Percentiles rank a stretch among this genome's conserved stretches.
Conservation (phyloP, 441 rosid species). For the Gossypium trilobum region DNA sequence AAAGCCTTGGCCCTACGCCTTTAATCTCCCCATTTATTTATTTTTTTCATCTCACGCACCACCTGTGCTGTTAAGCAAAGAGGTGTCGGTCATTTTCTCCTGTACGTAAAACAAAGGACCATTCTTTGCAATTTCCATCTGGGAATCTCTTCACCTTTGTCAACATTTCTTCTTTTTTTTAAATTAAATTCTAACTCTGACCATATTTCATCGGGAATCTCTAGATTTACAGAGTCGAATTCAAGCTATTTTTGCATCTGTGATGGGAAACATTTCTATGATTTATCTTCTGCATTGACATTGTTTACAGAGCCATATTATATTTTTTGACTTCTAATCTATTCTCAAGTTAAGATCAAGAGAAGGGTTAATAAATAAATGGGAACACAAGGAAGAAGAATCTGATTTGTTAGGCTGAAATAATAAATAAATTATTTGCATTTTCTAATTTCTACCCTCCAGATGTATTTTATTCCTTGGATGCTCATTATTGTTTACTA, state of each 20-base stretch:
- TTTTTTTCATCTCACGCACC: background rate
- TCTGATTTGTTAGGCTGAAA: no score
- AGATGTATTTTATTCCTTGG: no score
- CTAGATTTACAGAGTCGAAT: conserved; percentile 16
- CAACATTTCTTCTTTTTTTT: background rate
- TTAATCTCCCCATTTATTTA: background rate
- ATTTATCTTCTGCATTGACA: background rate
- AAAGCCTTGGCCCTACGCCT: conserved; percentile 8
- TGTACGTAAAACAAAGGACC: conserved; percentile 10
- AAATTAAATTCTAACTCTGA: conserved; percentile 15
- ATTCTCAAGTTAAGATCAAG: no score
- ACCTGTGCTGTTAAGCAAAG: background rate
- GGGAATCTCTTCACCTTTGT: conserved; percentile 22
- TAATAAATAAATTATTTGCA: no score
- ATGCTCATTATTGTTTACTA: no score
- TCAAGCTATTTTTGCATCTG: conserved; percentile 10
- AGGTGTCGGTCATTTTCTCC: conserved; percentile 33
- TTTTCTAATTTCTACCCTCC: no score
- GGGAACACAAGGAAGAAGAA: no score
- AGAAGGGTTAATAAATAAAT: no score
- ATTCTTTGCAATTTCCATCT: conserved; percentile 21
- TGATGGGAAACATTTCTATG: background rate
- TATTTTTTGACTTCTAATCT: conserved; percentile 1
- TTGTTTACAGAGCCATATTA: background rate
- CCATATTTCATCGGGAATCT: conserved; percentile 24